Base-by-base conservation (phyloP, 164 flowering plant genomes). In the Houttuynia cordata region DNA sequence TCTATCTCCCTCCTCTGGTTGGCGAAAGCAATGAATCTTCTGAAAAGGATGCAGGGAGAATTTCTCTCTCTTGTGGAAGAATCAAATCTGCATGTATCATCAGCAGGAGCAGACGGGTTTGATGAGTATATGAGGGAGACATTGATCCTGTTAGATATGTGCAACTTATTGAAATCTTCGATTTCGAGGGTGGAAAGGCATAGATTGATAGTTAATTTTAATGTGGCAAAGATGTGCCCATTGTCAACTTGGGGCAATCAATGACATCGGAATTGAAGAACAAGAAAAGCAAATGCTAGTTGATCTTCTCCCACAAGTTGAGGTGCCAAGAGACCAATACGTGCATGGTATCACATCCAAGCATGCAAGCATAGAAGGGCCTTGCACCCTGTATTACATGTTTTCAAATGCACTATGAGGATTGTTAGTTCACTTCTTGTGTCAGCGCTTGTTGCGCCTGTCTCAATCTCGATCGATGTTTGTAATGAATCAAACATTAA, bases 91-190 rank as follows among this genome's bases (percentile, higher is more conserved):
- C 39, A 59, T 40, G 19, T 55, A 18, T 67, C 70, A n/a, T 51
- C 30, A 51, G 64, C 59, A 19, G 70, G 60, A 14, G 53, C 53
- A 21, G 45, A 55, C 15, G 42, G 66, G 70, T 50, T 66, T 20
- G 70, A 71, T 50, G 53, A 67, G 37, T 71, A 71, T 64, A 71
- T 67, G 74, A 60, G 58, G n/a, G 68, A 49, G 21, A 59, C 64
- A 21, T 49, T 60, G 18, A 56, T 59, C 21, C 51, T 67, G 40
- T 57, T n/a, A n/a, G n/a, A n/a, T n/a, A n/a, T n/a, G n/a, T n/a
- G n/a, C n/a, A n/a, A n/a, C n/a, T n/a, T n/a, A n/a, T n/a, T n/a
- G n/a, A n/a, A n/a, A n/a, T n/a, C n/a, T n/a, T n/a, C n/a, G n/a
- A n/a, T n/a, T n/a, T n/a, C n/a, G n/a, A n/a, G n/a, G n/a, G n/a